Evolutionary conservation across 2,329 filamentous ascomycete genomes (phyloP).

Genomic region (Fusarium sp.): DNA sequence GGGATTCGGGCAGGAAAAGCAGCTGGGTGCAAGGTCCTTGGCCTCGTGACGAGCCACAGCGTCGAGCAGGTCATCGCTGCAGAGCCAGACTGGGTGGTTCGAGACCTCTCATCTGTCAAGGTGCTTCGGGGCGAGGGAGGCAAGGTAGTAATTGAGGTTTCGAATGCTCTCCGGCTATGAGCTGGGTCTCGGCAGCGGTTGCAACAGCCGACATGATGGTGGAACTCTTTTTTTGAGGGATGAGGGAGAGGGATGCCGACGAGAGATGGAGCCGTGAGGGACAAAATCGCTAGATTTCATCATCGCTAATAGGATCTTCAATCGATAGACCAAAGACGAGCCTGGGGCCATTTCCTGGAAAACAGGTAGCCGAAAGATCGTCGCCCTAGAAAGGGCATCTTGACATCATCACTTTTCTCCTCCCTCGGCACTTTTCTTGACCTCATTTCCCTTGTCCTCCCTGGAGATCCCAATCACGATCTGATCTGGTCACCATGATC

Average conservation of each 20-base stretch:
- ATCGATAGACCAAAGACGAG: conserved; percentile 23
- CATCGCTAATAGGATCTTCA: conserved; percentile 29
- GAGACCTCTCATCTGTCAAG: conserved; percentile 79
- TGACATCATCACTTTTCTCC: conserved; percentile 32
- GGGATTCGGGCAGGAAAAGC: conserved; percentile 86
- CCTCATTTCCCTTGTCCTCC: conserved; percentile 30
- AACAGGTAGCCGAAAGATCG: conserved; percentile 32
- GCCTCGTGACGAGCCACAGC: conserved; percentile 85
- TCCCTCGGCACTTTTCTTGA: conserved; percentile 26
- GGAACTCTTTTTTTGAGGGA: neutral
- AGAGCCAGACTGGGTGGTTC: conserved; percentile 88
- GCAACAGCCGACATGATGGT: conserved; percentile 14
- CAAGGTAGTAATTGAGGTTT: conserved; percentile 74
- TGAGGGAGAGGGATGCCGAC: conserved; percentile 5
- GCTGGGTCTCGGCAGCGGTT: conserved; percentile 16
- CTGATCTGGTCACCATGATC: conserved; percentile 25
- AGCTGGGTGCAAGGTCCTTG: conserved; percentile 86
- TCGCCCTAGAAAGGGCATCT: conserved; percentile 10
- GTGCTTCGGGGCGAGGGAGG: conserved; percentile 68
- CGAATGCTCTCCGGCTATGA: conserved; percentile 63
- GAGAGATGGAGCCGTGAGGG: conserved; percentile 16
- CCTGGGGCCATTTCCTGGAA: conserved; percentile 7
- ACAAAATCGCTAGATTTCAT: conserved; percentile 34
- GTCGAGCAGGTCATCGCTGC: conserved; percentile 76
- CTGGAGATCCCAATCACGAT: conserved; percentile 26